These are phyloP conservation scores for Proliferodiscus dingleyae DNA, from an alignment of 2,329 filamentous ascomycete species.

Conservation along the genomic window DNA sequence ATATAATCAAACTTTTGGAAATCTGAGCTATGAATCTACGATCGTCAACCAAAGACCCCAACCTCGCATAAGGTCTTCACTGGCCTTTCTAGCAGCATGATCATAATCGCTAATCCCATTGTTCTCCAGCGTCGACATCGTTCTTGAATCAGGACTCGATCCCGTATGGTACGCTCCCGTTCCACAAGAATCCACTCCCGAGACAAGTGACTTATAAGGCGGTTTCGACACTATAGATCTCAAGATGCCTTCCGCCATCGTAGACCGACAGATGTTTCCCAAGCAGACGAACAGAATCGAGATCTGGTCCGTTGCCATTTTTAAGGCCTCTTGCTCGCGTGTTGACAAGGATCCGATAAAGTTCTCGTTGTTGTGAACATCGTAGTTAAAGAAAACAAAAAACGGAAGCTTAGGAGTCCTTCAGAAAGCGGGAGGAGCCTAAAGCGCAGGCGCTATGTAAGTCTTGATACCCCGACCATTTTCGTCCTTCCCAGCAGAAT, in stretches of 20 bases:
- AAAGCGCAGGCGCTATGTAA: no score
- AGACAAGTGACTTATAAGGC: slow-evolving; percentile 55
- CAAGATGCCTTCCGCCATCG: slow-evolving; percentile 97
- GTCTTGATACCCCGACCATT: no score
- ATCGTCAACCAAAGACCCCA: slow-evolving; percentile 7
- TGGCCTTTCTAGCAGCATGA: slow-evolving; percentile 72
- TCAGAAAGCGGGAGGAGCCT: no score
- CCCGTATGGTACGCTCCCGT: slow-evolving; percentile 82
- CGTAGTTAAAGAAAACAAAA: no score
- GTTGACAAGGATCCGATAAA: not conserved
- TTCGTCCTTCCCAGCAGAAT: no score
- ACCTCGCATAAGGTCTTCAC: slow-evolving; percentile 10
- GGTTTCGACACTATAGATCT: slow-evolving; percentile 60
- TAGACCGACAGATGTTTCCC: slow-evolving; percentile 90
- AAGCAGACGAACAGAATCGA: slow-evolving; percentile 93
- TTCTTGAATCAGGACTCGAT: slow-evolving; percentile 73
- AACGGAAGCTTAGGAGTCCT: no score
- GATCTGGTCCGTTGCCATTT: slow-evolving; percentile 35
- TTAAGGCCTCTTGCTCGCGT: slow-evolving; percentile 1
- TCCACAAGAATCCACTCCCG: slow-evolving; percentile 78
- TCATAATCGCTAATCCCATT: slow-evolving; percentile 74
- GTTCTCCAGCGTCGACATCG: slow-evolving; percentile 68
- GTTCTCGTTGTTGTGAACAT: no score
- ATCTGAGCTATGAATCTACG: slow-evolving; percentile 57
- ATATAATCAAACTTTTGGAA: slow-evolving; percentile 88